Conservation (phyloP, 140 eudicot genomes). For the Erigeron philadelphicus region DNA sequence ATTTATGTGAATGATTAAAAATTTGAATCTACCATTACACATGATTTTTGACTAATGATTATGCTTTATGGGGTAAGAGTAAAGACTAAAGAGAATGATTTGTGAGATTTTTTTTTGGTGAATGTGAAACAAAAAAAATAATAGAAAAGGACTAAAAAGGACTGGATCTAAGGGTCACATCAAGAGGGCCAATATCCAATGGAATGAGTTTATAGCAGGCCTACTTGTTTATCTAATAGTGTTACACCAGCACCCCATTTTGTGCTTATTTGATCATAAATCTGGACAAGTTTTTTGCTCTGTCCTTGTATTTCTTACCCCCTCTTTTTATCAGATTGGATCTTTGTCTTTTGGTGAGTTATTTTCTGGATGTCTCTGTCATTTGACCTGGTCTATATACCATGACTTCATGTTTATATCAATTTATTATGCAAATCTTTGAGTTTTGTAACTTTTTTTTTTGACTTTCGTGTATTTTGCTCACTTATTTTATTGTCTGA, state of each 20-base stretch:
- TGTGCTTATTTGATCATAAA: conserved; percentile 37
- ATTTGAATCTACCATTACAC: too few species aligned
- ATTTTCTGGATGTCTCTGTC: conserved; percentile 27
- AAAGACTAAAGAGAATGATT: background rate
- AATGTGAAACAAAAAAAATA: conserved; percentile 3
- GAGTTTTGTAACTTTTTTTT: background rate
- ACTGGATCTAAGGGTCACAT: conserved; percentile 34
- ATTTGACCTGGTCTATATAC: conserved; percentile 19
- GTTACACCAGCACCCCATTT: conserved; percentile 37
- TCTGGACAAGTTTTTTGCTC: conserved; percentile 30
- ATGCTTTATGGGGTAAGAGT: too few species aligned
- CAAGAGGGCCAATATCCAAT: conserved; percentile 39
- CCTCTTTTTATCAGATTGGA: conserved; percentile 18
- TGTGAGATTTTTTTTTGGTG: background rate
- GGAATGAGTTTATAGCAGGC: conserved; percentile 26
- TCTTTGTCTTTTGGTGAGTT: conserved; percentile 29
- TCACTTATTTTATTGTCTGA: background rate
- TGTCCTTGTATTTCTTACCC: conserved; percentile 38
- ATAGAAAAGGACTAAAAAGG: conserved; percentile 14
- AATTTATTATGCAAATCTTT: conserved; percentile 3
- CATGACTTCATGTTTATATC: conserved; percentile 2
- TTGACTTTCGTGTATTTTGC: background rate
- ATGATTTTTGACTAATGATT: too few species aligned
- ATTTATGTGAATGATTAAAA: too few species aligned
- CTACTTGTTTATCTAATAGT: conserved; percentile 26